A percentile compares a stretch with the other conserved stretches of the same genome.
Conservation (phyloP, 345 rosid genomes). For the Populus simonii region DNA sequence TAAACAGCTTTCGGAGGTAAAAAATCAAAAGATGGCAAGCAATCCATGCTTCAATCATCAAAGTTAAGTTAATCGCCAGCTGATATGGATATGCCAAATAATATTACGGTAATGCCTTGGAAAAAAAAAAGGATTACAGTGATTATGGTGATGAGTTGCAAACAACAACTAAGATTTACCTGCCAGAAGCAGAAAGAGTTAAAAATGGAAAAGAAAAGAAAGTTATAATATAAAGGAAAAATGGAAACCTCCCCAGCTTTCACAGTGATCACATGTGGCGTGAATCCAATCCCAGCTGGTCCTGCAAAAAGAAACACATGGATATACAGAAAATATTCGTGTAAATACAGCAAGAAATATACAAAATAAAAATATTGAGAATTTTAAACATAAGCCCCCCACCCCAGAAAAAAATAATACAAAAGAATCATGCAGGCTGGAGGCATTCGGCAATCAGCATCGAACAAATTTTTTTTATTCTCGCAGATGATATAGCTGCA, state of each 20-base stretch:
- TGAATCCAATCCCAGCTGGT: constrained; percentile 47
- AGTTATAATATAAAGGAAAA: constrained; percentile 10
- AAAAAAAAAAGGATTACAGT: neutral
- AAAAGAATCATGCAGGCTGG: neutral
- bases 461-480: neutral
- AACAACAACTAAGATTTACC: neutral
- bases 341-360: neutral
- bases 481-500: neutral
- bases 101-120: too few relatives aligned
- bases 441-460: neutral
- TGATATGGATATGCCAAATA: neutral
- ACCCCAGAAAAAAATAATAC: too few relatives aligned
- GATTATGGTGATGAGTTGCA: neutral
- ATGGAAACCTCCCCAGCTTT: constrained; percentile 66
- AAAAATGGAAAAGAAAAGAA: neutral
- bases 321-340: neutral
- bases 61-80: neutral
- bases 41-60: neutral
- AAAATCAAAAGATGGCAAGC: neutral
- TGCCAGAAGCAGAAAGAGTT: neutral
- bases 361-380: neutral
- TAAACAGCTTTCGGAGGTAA: neutral
- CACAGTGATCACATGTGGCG: constrained; percentile 60
- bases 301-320: constrained; percentile 40
- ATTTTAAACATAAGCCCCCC: neutral